Percentiles rank a stretch among this genome's conserved stretches.
Evolutionary conservation across 495 filamentous ascomycete species (phyloP).

Genomic region (Astrothelium macrocarpum): DNA sequence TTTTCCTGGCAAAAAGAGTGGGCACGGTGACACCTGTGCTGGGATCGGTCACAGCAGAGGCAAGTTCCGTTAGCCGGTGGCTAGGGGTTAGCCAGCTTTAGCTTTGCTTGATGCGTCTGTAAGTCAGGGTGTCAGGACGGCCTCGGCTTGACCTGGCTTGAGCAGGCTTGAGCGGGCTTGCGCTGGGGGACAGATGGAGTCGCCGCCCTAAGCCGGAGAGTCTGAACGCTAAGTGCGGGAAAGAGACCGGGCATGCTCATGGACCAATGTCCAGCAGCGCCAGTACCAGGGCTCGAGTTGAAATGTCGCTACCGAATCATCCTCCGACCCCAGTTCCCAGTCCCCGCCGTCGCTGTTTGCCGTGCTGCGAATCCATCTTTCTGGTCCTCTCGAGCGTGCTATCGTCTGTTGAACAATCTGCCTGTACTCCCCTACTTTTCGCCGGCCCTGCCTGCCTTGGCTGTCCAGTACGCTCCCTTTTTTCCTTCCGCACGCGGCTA

Average conservation of each 20-base stretch:
- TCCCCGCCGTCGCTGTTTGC: conserved; percentile 2
- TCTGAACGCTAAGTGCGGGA: background rate
- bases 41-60: background rate
- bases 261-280: background rate
- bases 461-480: no score
- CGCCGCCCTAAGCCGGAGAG: background rate
- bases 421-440: background rate
- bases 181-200: background rate
- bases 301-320: conserved; percentile 3
- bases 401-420: background rate
- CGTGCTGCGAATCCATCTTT: background rate
- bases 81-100: background rate
- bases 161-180: background rate
- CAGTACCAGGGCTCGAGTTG: background rate
- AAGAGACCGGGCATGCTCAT: background rate
- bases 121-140: background rate
- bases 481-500: no score
- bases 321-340: background rate
- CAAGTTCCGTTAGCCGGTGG: background rate
- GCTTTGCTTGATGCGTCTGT: background rate
- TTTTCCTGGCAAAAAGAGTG: background rate
- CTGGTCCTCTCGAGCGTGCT: background rate
- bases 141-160: background rate
- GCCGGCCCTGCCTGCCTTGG: background rate
- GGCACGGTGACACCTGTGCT: background rate